phyloP scores from a whole-genome alignment of 2,329 filamentous ascomycete genomes.

The Zymoseptoria pseudotritici region DNA sequence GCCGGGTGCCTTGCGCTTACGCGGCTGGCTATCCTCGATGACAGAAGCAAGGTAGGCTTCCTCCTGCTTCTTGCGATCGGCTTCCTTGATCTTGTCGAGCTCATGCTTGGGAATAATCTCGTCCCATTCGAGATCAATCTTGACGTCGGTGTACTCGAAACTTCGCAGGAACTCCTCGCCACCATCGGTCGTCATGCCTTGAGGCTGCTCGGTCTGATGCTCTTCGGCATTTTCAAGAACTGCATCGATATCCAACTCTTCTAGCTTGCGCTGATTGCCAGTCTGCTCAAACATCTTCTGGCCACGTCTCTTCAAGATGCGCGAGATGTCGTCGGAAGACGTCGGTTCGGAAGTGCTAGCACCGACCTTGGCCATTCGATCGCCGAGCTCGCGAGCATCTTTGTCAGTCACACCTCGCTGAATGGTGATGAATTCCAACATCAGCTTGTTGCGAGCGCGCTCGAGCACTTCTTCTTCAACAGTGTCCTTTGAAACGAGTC shows the following conservation, averaged over 20 bases:
- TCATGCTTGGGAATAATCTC: slow-evolving; percentile 95
- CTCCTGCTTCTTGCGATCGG: slow-evolving; percentile 77
- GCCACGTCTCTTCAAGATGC: slow-evolving; percentile 93
- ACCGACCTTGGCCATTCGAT: slow-evolving; percentile 62
- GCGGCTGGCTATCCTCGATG: slow-evolving; percentile 76
- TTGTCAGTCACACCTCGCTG: slow-evolving; percentile 96
- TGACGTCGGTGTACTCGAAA: slow-evolving; percentile 93
- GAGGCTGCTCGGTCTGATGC: slow-evolving; percentile 90
- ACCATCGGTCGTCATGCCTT: slow-evolving; percentile 89
- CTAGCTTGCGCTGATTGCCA: slow-evolving; percentile 90
- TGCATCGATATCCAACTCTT: slow-evolving; percentile 95
- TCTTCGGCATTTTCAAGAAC: slow-evolving; percentile 95
- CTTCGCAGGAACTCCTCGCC: slow-evolving; percentile 90
- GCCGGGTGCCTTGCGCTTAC: slow-evolving; percentile 58
- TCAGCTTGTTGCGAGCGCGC: slow-evolving; percentile 90
- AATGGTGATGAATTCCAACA: slow-evolving; percentile 95
- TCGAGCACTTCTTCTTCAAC: slow-evolving; percentile 97
- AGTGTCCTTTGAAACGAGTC: slow-evolving; percentile 93
- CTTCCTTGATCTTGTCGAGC: slow-evolving; percentile 78
- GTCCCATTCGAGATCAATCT: slow-evolving; percentile 94
- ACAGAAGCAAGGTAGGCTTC: slow-evolving; percentile 75
- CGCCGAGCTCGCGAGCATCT: slow-evolving; percentile 73
- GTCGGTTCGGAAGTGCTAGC: slow-evolving; percentile 63
- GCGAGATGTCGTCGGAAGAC: slow-evolving; percentile 89
- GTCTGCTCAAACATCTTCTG: slow-evolving; percentile 99